Conservation (phyloP, 148 eudicot genomes). For the Rhododendron simsii region DNA sequence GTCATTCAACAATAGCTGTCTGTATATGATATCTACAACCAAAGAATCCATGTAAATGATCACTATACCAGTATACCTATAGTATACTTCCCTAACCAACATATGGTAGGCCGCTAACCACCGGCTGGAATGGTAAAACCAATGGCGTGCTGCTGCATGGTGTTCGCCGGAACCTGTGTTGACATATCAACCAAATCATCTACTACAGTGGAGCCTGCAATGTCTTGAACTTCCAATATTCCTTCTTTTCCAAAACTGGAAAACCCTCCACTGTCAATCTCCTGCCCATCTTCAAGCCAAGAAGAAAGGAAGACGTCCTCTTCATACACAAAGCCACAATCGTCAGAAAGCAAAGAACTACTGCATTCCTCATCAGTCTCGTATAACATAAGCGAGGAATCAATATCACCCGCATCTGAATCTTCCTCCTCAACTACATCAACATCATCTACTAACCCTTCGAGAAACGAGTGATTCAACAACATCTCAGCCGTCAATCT, state of each 20-base stretch:
- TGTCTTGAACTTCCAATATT: slow-evolving; percentile 8
- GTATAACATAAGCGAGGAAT: slow-evolving; percentile 7
- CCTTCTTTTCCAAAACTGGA: slow-evolving; percentile 19
- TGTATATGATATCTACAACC: background rate
- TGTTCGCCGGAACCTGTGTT: slow-evolving; percentile 8
- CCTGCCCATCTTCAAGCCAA: slow-evolving; percentile 12
- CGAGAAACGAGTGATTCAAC: slow-evolving; percentile 35
- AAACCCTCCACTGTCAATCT: background rate
- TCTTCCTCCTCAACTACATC: slow-evolving; percentile 20
- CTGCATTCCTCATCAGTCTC: slow-evolving; percentile 26
- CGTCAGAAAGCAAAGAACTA: slow-evolving; percentile 12
- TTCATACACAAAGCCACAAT: slow-evolving; percentile 10
- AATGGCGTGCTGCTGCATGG: slow-evolving; percentile 13
- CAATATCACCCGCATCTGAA: slow-evolving; percentile 7
- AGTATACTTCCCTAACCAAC: background rate
- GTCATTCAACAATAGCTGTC: background rate
- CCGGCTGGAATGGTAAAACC: slow-evolving; percentile 28
- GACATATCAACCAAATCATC: background rate
- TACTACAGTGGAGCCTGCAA: slow-evolving; percentile 9
- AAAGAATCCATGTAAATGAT: slow-evolving; percentile 3
- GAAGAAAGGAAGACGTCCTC: slow-evolving; percentile 4
- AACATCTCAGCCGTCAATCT: slow-evolving; percentile 45
- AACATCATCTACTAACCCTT: slow-evolving; percentile 24
- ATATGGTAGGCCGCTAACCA: slow-evolving; percentile 10
- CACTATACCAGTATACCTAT: background rate